These are phyloP conservation scores for Yamadazyma paraphyllophila DNA, from an alignment of 805 yeast species.

Conservation along the genomic window DNA sequence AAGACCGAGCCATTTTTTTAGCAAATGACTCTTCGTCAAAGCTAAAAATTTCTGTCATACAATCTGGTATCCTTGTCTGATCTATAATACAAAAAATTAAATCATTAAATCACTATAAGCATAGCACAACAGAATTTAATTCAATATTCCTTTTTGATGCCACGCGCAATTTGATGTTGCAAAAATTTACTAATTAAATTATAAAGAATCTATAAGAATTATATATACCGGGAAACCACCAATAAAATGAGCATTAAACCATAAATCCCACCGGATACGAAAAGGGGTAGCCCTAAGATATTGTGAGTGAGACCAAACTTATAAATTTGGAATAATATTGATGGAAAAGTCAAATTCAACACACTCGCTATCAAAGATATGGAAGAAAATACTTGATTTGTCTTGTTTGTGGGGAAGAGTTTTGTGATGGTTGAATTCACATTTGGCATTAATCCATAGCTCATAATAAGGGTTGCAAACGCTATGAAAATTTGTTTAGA, in stretches of 20 bases:
- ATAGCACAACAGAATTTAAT: neutral
- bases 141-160: neutral
- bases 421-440: constrained; percentile 57
- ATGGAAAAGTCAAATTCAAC: constrained; percentile 2
- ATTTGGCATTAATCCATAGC: constrained; percentile 53
- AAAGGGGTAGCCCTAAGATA: constrained; percentile 7
- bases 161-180: neutral
- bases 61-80: neutral
- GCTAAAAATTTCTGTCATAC: constrained; percentile 9
- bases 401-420: constrained; percentile 43
- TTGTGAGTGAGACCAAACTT: constrained; percentile 11
- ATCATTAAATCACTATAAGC: neutral
- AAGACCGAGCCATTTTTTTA: neutral
- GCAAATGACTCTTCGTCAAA: constrained; percentile 11
- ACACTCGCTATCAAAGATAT: constrained; percentile 5
- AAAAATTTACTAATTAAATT: neutral
- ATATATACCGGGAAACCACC: constrained; percentile 1
- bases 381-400: constrained; percentile 9
- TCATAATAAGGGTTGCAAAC: constrained; percentile 38
- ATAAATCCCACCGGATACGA: neutral
- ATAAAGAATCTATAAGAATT: neutral
- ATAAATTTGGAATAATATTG: constrained; percentile 3
- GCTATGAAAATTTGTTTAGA: constrained; percentile 47
- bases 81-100: neutral
- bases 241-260: neutral